Conservation (phyloP, 768 basidiomycete genomes). For the Cyathus striatus region DNA sequence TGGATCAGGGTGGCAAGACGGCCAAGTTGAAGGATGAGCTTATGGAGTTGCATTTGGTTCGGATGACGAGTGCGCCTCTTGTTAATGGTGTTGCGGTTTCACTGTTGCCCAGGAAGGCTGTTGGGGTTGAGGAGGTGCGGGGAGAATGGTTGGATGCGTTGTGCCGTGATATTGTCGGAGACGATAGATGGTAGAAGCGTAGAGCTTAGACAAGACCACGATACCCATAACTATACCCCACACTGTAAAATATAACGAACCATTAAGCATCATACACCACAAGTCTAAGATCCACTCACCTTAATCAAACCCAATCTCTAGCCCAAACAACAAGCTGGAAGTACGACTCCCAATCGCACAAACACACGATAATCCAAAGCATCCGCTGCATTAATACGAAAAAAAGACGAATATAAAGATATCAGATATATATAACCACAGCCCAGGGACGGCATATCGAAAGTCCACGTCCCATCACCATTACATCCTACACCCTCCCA, state of each 20-base stretch:
- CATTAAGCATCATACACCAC: neutral
- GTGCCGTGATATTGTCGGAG: too few species aligned
- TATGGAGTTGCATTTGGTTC: slow-evolving; percentile 15
- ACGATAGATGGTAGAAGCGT: too few species aligned
- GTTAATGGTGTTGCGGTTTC: neutral
- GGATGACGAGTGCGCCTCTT: neutral
- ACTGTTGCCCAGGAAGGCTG: neutral
- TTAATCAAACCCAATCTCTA: neutral
- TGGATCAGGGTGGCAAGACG: slow-evolving; percentile 7
- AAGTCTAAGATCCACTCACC: neutral
- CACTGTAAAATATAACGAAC: neutral
- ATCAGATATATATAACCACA: too few species aligned
- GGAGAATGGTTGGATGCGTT: neutral
- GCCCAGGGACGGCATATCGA: too few species aligned
- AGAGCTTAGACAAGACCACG: too few species aligned
- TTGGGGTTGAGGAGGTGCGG: neutral
- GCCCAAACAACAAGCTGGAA: neutral
- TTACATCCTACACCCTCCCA: too few species aligned
- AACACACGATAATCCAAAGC: too few species aligned
- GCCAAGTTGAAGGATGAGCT: slow-evolving; percentile 16
- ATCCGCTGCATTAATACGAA: too few species aligned
- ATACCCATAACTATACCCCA: neutral
- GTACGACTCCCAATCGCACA: too few species aligned
- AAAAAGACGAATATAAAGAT: too few species aligned
- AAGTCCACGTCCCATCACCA: too few species aligned